A percentile compares a stretch with the other conserved stretches of the same genome.
Evolutionary conservation across 345 rosid species (phyloP).

Genomic region (Geranium brycei): DNA sequence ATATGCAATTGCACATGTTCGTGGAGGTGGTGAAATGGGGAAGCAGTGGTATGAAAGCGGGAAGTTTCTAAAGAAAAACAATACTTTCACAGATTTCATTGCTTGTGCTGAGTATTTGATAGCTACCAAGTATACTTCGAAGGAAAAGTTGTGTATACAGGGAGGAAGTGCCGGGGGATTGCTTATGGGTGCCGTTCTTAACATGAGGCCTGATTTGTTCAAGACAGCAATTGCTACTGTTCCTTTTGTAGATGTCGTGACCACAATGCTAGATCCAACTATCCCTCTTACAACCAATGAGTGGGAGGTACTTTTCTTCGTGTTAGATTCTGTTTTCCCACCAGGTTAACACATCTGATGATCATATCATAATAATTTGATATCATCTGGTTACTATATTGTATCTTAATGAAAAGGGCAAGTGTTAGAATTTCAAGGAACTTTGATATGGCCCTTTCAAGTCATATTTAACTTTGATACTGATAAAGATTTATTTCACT

Average conservation of each 20-base stretch:
- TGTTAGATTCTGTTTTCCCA: not conserved
- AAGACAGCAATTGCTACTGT: constrained; percentile 84
- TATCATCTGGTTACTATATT: not conserved
- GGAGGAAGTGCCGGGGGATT: constrained; percentile 98
- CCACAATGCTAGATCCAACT: constrained; percentile 95
- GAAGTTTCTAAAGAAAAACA: constrained; percentile 67
- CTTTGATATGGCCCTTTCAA: not conserved
- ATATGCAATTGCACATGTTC: constrained; percentile 76
- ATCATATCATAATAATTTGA: not conserved
- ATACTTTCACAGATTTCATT: constrained; percentile 84
- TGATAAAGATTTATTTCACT: not conserved
- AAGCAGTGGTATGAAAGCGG: constrained; percentile 96
- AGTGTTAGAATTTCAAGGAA: not conserved
- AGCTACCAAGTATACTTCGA: constrained; percentile 52
- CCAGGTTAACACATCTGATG: not conserved
- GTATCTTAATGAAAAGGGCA: not conserved
- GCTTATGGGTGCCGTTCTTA: constrained; percentile 87
- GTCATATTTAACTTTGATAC: not conserved
- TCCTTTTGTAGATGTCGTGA: constrained; percentile 87
- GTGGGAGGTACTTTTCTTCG: constrained; percentile 61
- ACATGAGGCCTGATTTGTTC: constrained; percentile 93
- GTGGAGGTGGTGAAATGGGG: constrained; percentile 99
- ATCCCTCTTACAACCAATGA: constrained; percentile 93
- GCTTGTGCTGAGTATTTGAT: constrained; percentile 67
- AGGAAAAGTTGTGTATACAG: constrained; percentile 66